Evolutionary conservation across 2,329 filamentous ascomycete genomes (phyloP), one percentile per base, ranked within the genome.

Genomic region (Cladosporium sp.): DNA sequence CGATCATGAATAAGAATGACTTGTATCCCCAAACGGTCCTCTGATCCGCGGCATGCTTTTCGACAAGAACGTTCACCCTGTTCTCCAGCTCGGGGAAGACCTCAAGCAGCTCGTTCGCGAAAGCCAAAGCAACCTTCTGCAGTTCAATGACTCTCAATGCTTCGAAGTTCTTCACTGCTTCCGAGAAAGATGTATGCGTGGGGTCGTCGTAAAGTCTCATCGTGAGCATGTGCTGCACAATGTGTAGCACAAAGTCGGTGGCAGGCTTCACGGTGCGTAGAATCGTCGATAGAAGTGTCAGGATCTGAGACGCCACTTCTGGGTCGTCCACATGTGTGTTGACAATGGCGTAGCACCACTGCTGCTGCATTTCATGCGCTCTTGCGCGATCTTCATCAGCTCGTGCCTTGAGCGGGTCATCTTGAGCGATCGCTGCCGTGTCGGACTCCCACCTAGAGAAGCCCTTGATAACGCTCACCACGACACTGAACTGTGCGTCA

Each of bases 1-100:
- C 89, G 68, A 99, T 95, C 66, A 96, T 95, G 76, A 99, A 96
- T 0, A 98, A 83, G 68, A 98, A 94, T 11, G 93, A 94, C 71
- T 89, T 91, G 73, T 96, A 93, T 1, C 93, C 92, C 73, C 95
- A 89, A 65, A 91, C 88, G 34, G 93, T 87, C 74, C 93, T 92
- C 72, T 94, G 90, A 73, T 97, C 94, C 32, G 91, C 80, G 63
- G 86, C 85, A 32, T 90, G 87, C 57, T 91, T 87, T 67, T 88
- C 83, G 75, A 91, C 85, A 81, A 96, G 88, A 76, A 94, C 90
- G 66, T 90, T 89, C 66, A 98, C 89, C 73, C 92, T 92, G 43
- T 84, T 84, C 76, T 96, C 91, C 30, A 99, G 86, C 71, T 95
- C 88, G 65, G 94, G 90, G 75, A 97, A 98, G 30, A 93, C 79